These are phyloP conservation scores for Pythium biforme DNA, from an alignment of 352 stramenopile genomes.

Conservation along the genomic window DNA sequence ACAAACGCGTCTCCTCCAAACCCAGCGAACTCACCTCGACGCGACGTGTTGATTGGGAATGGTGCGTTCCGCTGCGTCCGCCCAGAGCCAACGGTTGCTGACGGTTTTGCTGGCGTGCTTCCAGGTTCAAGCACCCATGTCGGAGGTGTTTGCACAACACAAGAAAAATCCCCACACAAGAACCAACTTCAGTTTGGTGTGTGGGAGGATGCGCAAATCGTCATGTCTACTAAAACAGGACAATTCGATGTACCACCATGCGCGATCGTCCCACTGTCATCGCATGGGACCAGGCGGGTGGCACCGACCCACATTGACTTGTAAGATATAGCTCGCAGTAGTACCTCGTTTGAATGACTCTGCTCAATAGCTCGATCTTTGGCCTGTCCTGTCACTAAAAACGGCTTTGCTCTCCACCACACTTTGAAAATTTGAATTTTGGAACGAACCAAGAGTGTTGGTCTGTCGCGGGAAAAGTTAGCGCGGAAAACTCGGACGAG, in stretches of 20 bases:
- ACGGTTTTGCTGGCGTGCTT: slow-evolving; percentile 13
- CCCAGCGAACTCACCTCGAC: neutral
- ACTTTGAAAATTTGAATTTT: slow-evolving; percentile 22
- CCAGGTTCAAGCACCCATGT: neutral
- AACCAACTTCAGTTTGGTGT: slow-evolving; percentile 22
- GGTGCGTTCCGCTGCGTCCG: neutral
- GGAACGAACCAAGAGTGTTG: slow-evolving; percentile 18
- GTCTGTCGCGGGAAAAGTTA: slow-evolving; percentile 14
- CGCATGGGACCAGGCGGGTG: slow-evolving; percentile 16
- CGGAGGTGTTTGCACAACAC: slow-evolving; percentile 28
- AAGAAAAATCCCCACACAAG: slow-evolving; percentile 23
- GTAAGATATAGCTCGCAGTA: slow-evolving; percentile 1
- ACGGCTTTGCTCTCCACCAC: neutral
- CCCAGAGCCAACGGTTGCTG: slow-evolving; percentile 18
- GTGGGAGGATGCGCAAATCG: slow-evolving; percentile 10
- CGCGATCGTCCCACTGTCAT: slow-evolving; percentile 13
- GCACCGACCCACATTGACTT: slow-evolving; percentile 19
- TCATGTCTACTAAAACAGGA: slow-evolving; percentile 18
- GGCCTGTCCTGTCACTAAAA: neutral
- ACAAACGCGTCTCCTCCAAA: neutral
- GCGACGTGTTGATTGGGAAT: neutral
- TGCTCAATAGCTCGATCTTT: no score
- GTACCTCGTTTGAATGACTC: slow-evolving; percentile 11
- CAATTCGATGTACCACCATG: slow-evolving; percentile 3
- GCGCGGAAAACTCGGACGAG: slow-evolving; percentile 8